phyloP scores from a whole-genome alignment of 1,139 yeast species.

The Saccharomyces pastorianus region DNA sequence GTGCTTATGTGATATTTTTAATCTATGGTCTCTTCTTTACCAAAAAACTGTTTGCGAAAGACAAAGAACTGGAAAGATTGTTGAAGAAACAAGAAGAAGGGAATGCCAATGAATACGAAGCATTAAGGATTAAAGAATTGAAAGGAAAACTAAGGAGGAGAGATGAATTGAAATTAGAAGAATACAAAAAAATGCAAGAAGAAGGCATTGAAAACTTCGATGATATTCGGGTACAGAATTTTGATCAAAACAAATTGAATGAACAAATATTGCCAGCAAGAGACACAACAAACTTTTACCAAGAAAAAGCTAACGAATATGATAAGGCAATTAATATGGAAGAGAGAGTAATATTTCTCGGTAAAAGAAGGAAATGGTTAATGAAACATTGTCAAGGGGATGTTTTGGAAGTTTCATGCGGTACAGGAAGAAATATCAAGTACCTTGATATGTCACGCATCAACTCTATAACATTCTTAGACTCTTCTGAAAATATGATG shows the following conservation, averaged over 20 bases:
- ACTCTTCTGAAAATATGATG: constrained; percentile 79
- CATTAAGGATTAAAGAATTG: constrained; percentile 47
- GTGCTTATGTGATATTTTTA: constrained; percentile 48
- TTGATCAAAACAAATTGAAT: constrained; percentile 41
- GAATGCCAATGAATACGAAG: constrained; percentile 49
- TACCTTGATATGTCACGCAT: constrained; percentile 56
- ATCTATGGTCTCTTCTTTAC: constrained; percentile 58
- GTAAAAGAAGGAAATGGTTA: constrained; percentile 74
- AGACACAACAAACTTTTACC: constrained; percentile 81
- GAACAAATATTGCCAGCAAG: constrained; percentile 53
- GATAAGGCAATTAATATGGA: constrained; percentile 82
- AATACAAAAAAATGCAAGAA: constrained; percentile 47
- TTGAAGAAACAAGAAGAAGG: constrained; percentile 36
- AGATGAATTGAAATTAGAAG: constrained; percentile 46
- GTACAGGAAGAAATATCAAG: constrained; percentile 88
- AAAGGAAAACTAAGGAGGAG: constrained; percentile 43
- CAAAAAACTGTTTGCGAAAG: constrained; percentile 59
- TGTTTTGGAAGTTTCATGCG: constrained; percentile 89
- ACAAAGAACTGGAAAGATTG: constrained; percentile 47
- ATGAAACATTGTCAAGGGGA: constrained; percentile 78
- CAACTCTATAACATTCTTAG: constrained; percentile 73
- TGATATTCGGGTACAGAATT: constrained; percentile 43
- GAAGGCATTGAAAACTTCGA: constrained; percentile 31
- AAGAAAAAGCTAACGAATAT: constrained; percentile 68
- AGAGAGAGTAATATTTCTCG: constrained; percentile 75